phyloP scores from a whole-genome alignment of 2,329 filamentous ascomycete genomes.

The Hypoxylon sp. region DNA sequence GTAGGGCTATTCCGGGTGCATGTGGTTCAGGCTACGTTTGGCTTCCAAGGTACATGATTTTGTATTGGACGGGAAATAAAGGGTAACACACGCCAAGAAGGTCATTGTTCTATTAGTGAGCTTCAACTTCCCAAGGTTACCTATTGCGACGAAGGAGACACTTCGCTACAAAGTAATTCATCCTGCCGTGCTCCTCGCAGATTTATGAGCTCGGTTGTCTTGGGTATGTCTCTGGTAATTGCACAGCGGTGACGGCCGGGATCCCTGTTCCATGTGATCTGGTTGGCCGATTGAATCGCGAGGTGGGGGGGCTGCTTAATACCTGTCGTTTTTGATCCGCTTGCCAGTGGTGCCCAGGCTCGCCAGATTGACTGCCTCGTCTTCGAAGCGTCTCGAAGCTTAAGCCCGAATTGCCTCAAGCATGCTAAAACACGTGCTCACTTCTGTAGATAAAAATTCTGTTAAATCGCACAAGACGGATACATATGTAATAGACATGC shows the following conservation, averaged over 20 bases:
- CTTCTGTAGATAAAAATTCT: constrained; percentile 13
- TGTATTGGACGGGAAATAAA: constrained; percentile 17
- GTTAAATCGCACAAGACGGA: not conserved
- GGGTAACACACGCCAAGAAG: constrained; percentile 13
- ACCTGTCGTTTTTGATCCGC: constrained; percentile 41
- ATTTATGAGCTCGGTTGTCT: constrained; percentile 42
- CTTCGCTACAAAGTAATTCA: constrained; percentile 27
- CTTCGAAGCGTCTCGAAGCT: constrained; percentile 24
- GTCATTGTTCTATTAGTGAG: constrained; percentile 14
- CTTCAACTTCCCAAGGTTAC: not conserved
- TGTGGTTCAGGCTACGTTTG: constrained; percentile 18
- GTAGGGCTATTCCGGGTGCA: constrained; percentile 6
- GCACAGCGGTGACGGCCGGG: constrained; percentile 42
- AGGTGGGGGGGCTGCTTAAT: constrained; percentile 42
- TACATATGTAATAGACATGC: constrained; percentile 5
- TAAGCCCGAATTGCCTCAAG: constrained; percentile 17
- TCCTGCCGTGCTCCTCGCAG: constrained; percentile 26
- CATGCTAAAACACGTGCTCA: constrained; percentile 8
- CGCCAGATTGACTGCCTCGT: constrained; percentile 37
- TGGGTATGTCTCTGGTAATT: constrained; percentile 44
- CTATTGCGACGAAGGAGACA: constrained; percentile 9
- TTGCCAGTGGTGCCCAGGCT: constrained; percentile 32
- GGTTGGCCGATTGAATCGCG: constrained; percentile 41
- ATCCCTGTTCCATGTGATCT: constrained; percentile 41
- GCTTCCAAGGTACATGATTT: constrained; percentile 3